Evolutionary conservation across 768 basidiomycete genomes (phyloP).

Genomic region (Pisolithus tinctorius): DNA sequence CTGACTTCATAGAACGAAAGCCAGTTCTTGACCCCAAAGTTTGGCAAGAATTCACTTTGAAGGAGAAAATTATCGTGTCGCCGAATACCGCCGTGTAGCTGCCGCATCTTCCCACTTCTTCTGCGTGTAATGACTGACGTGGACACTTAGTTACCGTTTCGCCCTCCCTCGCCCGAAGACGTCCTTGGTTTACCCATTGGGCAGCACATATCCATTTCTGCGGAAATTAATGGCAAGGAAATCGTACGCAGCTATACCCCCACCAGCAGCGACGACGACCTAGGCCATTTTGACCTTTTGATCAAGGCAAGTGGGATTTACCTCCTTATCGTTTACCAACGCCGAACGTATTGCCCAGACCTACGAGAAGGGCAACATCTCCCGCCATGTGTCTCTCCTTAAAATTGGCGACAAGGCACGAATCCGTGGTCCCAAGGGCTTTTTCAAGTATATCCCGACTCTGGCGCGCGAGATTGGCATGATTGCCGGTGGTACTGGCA

Average conservation of each 20-base stretch:
- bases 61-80: slow-evolving; percentile 76
- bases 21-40: slow-evolving; percentile 65
- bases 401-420: slow-evolving; percentile 84
- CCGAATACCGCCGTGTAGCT: slow-evolving; percentile 93
- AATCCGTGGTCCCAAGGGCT: slow-evolving; percentile 95
- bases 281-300: slow-evolving; percentile 90
- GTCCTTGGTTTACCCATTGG: slow-evolving; percentile 92
- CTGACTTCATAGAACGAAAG: slow-evolving; percentile 44
- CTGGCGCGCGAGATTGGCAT: slow-evolving; percentile 81
- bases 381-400: slow-evolving; percentile 72
- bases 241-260: slow-evolving; percentile 93
- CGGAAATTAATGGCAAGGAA: slow-evolving; percentile 87
- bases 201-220: slow-evolving; percentile 90
- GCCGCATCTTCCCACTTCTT: background rate
- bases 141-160: slow-evolving; percentile 75
- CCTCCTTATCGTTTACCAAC: background rate
- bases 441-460: slow-evolving; percentile 75
- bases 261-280: slow-evolving; percentile 87
- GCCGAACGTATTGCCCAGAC: slow-evolving; percentile 41
- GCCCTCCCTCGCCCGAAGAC: slow-evolving; percentile 67
- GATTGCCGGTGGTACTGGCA: slow-evolving; percentile 98
- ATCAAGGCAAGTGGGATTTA: slow-evolving; percentile 65
- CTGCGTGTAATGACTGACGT: background rate
- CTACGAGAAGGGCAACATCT: slow-evolving; percentile 97
- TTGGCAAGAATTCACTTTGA: slow-evolving; percentile 81